These are phyloP conservation scores for Notholithocarpus densiflorus DNA, from an alignment of 306 rosid species.

Conservation along the genomic window DNA sequence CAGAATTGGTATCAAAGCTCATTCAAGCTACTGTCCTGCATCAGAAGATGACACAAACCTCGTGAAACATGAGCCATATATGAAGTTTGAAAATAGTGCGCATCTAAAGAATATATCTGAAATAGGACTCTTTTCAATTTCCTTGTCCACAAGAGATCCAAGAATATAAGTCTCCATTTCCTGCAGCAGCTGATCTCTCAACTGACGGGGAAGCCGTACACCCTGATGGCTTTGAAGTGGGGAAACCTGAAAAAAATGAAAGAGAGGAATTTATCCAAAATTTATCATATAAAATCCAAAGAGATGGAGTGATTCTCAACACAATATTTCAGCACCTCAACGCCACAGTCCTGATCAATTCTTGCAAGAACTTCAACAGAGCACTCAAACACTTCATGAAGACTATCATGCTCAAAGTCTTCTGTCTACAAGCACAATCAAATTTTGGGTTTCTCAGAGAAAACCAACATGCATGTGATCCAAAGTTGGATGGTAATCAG, in stretches of 20 bases:
- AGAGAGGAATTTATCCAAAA: constrained; percentile 5
- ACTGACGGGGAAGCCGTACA: constrained; percentile 58
- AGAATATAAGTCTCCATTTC: constrained; percentile 71
- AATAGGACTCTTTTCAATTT: constrained; percentile 43
- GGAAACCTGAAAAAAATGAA: constrained; percentile 42
- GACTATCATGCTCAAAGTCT: constrained; percentile 44
- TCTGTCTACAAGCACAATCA: constrained; percentile 51
- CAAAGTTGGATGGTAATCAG: constrained; percentile 11
- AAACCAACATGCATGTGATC: constrained; percentile 6
- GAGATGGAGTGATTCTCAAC: constrained; percentile 13
- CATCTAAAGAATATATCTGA: constrained; percentile 60
- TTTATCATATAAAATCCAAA: constrained; percentile 5
- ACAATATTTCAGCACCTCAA: constrained; percentile 52
- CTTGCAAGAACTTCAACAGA: constrained; percentile 66
- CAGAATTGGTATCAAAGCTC: too few species aligned
- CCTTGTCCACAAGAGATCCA: constrained; percentile 51
- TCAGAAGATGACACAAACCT: constrained; percentile 48
- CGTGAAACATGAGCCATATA: constrained; percentile 46
- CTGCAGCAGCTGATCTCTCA: constrained; percentile 62
- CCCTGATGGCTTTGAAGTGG: constrained; percentile 34
- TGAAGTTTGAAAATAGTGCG: constrained; percentile 66
- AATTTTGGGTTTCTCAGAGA: constrained; percentile 10
- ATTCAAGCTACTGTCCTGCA: too few species aligned
- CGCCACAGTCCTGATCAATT: constrained; percentile 43
- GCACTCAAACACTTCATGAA: constrained; percentile 65